Conservation (phyloP, 2,329 filamentous ascomycete genomes). For the Coniochaeta sp. region DNA sequence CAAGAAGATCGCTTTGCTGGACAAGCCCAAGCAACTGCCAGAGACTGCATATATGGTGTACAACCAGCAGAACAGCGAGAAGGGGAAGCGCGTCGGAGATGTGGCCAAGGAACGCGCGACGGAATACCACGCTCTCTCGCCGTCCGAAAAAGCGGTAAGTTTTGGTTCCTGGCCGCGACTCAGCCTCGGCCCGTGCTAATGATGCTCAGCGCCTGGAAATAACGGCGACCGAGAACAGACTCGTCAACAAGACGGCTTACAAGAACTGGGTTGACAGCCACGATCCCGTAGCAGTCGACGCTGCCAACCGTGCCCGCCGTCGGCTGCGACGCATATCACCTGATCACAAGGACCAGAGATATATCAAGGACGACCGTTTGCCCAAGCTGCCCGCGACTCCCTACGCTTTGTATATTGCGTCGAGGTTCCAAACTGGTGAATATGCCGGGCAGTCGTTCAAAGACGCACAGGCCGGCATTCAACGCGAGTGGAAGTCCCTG, state of each 20-base stretch:
- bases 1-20: constrained; percentile 32
- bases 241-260: constrained; percentile 28
- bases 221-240: constrained; percentile 29
- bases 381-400: constrained; percentile 30
- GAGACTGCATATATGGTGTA: constrained; percentile 29
- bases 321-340: constrained; percentile 28
- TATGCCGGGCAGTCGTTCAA: constrained; percentile 5
- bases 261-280: constrained; percentile 42
- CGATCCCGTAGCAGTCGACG: constrained; percentile 28
- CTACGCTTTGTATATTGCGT: constrained; percentile 30
- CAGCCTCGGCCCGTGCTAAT: constrained; percentile 3
- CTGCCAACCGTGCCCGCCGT: constrained; percentile 41
- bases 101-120: constrained; percentile 15
- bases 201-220: constrained; percentile 26
- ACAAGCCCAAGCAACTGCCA: constrained; percentile 27
- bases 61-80: constrained; percentile 21
- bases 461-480: constrained; percentile 18
- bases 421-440: constrained; percentile 25
- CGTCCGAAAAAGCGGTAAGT: constrained; percentile 36
- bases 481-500: constrained; percentile 35
- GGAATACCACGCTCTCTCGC: constrained; percentile 31
- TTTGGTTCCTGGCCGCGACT: not conserved
- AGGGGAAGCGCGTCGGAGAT: constrained; percentile 5
- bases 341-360: not conserved
- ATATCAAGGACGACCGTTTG: constrained; percentile 38